Evolutionary conservation across 2,329 filamentous ascomycete genomes (phyloP).

Genomic region (Pseudogymnoascus pannorum): DNA sequence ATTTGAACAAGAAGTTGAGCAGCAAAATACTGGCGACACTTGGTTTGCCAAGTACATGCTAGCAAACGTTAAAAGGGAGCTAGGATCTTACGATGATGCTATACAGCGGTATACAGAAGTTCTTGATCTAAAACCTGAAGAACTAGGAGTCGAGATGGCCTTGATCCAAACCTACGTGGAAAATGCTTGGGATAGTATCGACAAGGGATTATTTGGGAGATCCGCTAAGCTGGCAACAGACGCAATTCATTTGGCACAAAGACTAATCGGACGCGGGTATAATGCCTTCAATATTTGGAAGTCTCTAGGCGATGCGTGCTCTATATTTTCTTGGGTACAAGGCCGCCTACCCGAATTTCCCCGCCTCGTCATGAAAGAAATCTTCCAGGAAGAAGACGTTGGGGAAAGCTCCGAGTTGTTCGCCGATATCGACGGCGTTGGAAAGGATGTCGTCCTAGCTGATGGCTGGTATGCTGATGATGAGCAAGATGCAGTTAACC

Average conservation of each 20-base stretch:
- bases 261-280: conserved; percentile 49
- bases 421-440: conserved; percentile 61
- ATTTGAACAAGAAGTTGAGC: conserved; percentile 54
- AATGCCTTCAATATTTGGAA: conserved; percentile 95
- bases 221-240: conserved; percentile 63
- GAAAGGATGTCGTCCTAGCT: conserved; percentile 31
- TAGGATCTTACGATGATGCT: conserved; percentile 83
- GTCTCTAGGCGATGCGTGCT: conserved; percentile 78
- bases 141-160: conserved; percentile 83
- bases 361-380: conserved; percentile 42
- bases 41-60: conserved; percentile 99
- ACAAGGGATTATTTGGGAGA: conserved; percentile 81
- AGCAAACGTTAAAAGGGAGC: conserved; percentile 85
- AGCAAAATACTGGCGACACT: conserved; percentile 55
- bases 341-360: conserved; percentile 59
- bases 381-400: conserved; percentile 51
- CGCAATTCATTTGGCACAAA: conserved; percentile 59
- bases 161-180: conserved; percentile 84
- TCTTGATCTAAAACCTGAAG: conserved; percentile 56
- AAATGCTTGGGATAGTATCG: conserved; percentile 66
- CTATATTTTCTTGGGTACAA: conserved; percentile 74
- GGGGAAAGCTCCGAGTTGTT: conserved; percentile 53
- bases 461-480: conserved; percentile 28
- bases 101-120: conserved; percentile 71
- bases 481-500: conserved; percentile 31